Base-by-base conservation (phyloP, 305 asterid species). In the Fraxinus baroniana region DNA sequence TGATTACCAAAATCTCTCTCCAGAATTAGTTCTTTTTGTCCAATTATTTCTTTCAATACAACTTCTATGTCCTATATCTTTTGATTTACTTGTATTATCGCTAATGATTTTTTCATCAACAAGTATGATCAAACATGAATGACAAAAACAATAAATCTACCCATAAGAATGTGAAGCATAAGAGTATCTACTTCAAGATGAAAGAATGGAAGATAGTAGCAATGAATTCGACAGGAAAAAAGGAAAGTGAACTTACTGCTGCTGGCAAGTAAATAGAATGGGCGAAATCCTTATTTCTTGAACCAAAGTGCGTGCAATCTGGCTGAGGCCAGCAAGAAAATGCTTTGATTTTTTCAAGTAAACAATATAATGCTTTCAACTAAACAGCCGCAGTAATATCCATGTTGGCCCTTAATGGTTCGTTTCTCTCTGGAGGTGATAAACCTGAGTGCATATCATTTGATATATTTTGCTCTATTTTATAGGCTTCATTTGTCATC, bases 401-500 rank as follows among this genome's bases (percentile, higher is more conserved):
- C 85, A 87, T 74, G 74, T 86, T 90, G 13, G 66, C 75, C 85
- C 78, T 80, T 79, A 77, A 66, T 33, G 81, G 72, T 73, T 80
- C 78, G 70, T 85, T 78, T 83, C 78, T 87, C 83, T 86, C 77
- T 28, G 88, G 74, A 44, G 89, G 81, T 33, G 90, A 82, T 52
- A 78, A 87, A 77, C 87, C 87, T 35, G 57, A 26, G 15, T 70
- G 86, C 81, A 82, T 57, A 70, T 76, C 33, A 78, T 80, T 78
- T 72, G 83, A 84, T 24, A 89, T 89, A 49, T 78, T 82, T 76
- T 83, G 85, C 89, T 90, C 90, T 88, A 95, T 82, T 86, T 88
- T 91, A 87, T 87, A 83, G 13, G 98, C 97, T 90, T 94, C 94
- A 79, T 44, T 87, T 18, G 87, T 90, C 99, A 94, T 93, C 82